Conservation (phyloP, 192 early-diverging fungal species). For the Coemansia sp. region DNA sequence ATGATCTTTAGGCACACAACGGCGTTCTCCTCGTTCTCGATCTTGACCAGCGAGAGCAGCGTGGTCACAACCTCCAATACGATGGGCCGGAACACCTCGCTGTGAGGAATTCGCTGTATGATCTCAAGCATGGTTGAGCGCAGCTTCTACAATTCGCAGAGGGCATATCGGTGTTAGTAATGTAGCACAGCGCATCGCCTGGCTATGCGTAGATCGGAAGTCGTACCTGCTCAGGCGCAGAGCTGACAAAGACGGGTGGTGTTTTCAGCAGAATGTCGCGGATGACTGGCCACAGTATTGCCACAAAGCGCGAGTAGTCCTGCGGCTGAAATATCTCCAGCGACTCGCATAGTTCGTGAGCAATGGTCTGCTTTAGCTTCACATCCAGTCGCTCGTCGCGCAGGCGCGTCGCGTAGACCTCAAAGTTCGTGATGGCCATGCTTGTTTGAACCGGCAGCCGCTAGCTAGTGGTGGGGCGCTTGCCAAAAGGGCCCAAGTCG, state of each 20-base stretch:
- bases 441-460: not conserved
- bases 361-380: constrained; percentile 78
- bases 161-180: not conserved
- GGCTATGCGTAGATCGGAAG: not conserved
- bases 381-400: constrained; percentile 57
- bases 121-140: constrained; percentile 89
- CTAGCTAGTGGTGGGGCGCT: not conserved
- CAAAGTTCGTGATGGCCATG: constrained; percentile 58
- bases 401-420: constrained; percentile 59
- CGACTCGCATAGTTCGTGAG: constrained; percentile 85
- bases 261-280: constrained; percentile 72
- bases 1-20: constrained; percentile 92
- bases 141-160: constrained; percentile 67
- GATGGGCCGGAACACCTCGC: constrained; percentile 78
- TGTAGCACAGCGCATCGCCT: not conserved
- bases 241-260: constrained; percentile 73
- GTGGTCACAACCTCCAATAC: constrained; percentile 76
- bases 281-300: constrained; percentile 84
- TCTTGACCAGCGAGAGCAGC: constrained; percentile 75
- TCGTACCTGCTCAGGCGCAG: constrained; percentile 70
- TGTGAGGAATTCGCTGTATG: constrained; percentile 90
- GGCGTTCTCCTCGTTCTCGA: constrained; percentile 99
- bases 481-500: not conserved
- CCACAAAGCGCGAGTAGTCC: constrained; percentile 81
- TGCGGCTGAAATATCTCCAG: constrained; percentile 88